These are phyloP conservation scores for Gnaphalium uliginosum DNA, from an alignment of 129 eudicot species.

Conservation along the genomic window DNA sequence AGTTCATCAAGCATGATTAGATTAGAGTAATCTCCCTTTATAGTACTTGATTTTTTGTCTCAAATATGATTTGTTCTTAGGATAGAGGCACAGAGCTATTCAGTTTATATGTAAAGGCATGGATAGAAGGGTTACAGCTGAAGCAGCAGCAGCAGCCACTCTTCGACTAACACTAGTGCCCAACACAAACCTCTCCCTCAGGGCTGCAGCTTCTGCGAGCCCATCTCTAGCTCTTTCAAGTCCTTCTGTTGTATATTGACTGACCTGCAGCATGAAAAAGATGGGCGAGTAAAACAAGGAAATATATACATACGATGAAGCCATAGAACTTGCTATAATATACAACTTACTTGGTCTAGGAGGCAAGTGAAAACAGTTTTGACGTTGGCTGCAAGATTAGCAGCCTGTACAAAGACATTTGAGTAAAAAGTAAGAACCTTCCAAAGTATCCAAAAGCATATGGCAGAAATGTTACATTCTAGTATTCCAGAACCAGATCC, in stretches of 20 bases:
- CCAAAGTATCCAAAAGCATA: slow-evolving; percentile 12
- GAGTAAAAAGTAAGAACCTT: slow-evolving; percentile 26
- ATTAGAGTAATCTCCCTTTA: slow-evolving; percentile 4
- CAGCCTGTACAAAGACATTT: slow-evolving; percentile 65
- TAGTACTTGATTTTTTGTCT: background rate
- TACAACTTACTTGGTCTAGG: slow-evolving; percentile 77
- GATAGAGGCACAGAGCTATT: slow-evolving; percentile 11
- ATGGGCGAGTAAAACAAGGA: slow-evolving; percentile 1
- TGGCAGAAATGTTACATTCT: slow-evolving; percentile 3
- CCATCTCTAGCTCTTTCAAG: slow-evolving; percentile 96
- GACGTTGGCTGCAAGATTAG: slow-evolving; percentile 82
- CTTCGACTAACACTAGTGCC: slow-evolving; percentile 92
- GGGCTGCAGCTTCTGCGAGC: slow-evolving; percentile 91
- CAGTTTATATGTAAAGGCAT: slow-evolving; percentile 10
- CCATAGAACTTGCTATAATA: slow-evolving; percentile 4
- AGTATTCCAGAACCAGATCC: background rate
- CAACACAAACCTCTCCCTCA: slow-evolving; percentile 94
- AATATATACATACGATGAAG: slow-evolving; percentile 5
- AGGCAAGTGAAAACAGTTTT: slow-evolving; percentile 89
- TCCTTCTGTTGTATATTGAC: slow-evolving; percentile 92
- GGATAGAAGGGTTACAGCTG: slow-evolving; percentile 66
- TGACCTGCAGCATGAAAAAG: slow-evolving; percentile 48
- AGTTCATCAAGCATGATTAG: slow-evolving; percentile 21
- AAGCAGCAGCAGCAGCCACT: slow-evolving; percentile 99
- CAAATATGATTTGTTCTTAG: slow-evolving; percentile 13